Conservation (phyloP, 2,329 filamentous ascomycete species). For the Grosmannia huntii region DNA sequence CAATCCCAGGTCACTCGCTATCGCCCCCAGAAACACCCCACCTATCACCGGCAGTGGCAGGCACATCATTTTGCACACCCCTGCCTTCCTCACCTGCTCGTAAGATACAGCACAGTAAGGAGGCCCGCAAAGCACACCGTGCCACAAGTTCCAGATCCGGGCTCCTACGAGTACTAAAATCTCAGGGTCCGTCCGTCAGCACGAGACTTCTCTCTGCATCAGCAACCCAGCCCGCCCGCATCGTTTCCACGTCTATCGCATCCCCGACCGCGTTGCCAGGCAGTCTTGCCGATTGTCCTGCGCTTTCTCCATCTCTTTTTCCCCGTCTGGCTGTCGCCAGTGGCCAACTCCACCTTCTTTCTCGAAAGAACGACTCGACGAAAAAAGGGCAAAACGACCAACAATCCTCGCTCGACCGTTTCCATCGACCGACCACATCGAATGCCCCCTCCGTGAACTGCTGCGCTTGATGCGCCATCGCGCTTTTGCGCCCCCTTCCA, state of each 20-base stretch:
- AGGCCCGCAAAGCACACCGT: too few relatives aligned
- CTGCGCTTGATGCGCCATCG: constrained; percentile 1
- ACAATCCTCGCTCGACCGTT: not conserved
- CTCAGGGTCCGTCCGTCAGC: too few relatives aligned
- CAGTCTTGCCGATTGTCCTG: too few relatives aligned
- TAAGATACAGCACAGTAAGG: not conserved
- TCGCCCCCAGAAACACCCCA: not conserved
- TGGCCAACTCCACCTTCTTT: not conserved
- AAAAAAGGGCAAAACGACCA: too few relatives aligned
- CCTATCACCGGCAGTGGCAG: not conserved
- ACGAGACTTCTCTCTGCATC: too few relatives aligned
- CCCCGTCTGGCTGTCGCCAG: too few relatives aligned
- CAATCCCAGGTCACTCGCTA: not conserved
- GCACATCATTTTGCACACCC: not conserved
- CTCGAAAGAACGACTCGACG: too few relatives aligned
- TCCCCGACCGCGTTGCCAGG: too few relatives aligned
- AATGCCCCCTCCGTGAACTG: not conserved
- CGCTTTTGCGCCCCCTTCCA: constrained; percentile 14
- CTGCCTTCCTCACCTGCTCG: not conserved
- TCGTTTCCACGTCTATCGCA: too few relatives aligned
- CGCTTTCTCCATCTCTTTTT: too few relatives aligned
- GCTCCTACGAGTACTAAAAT: not conserved
- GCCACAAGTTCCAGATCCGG: too few relatives aligned
- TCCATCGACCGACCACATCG: not conserved
- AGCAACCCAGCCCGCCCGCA: too few relatives aligned